phyloP scores from a whole-genome alignment of 345 rosid species.

The Moringa oleifera region DNA sequence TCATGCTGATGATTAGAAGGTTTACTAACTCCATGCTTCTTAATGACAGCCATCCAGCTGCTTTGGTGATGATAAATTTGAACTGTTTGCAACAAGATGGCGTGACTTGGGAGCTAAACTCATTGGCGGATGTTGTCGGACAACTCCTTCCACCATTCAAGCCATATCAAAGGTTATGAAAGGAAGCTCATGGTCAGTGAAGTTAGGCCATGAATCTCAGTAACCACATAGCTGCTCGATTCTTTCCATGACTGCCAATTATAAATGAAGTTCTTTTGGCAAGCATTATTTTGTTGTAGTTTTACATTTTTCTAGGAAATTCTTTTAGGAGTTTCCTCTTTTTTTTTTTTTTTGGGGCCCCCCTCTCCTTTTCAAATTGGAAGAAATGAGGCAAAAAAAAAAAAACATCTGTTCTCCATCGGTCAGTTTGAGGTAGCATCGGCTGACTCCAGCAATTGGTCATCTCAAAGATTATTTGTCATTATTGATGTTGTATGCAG shows the following conservation, averaged over 20 bases:
- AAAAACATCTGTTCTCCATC: no score
- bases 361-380: no score
- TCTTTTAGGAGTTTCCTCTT: neutral
- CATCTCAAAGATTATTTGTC: neutral
- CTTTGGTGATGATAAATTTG: conserved; percentile 61
- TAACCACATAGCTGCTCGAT: no score
- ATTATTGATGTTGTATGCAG: neutral
- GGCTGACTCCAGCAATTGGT: neutral
- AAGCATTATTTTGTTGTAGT: no score
- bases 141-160: conserved; percentile 65
- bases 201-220: no score
- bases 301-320: no score
- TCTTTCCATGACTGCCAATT: no score
- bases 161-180: conserved; percentile 62
- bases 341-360: no score
- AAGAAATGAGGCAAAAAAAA: neutral
- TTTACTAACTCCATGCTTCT: neutral
- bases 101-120: conserved; percentile 73
- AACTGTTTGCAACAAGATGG: conserved; percentile 62
- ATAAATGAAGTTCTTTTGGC: no score
- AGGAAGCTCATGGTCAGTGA: conserved; percentile 9
- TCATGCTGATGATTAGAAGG: neutral
- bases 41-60: conserved; percentile 69
- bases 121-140: conserved; percentile 85
- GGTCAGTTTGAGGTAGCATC: neutral